Conservation (phyloP, 208 protist genomes). For the Blastocrithidia nonstop region DNA sequence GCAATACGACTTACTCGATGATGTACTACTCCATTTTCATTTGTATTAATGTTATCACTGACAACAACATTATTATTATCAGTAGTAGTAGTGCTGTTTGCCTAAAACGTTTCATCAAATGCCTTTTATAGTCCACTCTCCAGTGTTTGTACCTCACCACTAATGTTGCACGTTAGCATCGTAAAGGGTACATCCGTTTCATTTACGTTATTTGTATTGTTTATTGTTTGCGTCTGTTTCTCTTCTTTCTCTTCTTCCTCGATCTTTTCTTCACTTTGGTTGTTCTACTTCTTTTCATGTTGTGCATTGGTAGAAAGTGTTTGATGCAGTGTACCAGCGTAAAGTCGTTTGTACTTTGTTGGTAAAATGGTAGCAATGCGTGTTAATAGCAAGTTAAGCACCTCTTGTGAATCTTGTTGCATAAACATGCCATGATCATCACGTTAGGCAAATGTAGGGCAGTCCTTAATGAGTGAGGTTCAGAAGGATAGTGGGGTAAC, state of each 20-base stretch:
- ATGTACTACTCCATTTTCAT: too few relatives aligned
- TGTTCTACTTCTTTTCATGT: conserved; percentile 1
- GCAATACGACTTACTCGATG: conserved; percentile 28
- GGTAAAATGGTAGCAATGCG: conserved; percentile 13
- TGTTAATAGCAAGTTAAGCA: conserved; percentile 35
- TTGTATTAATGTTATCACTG: too few relatives aligned
- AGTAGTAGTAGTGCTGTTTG: conserved; percentile 18
- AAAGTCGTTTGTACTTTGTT: conserved; percentile 21
- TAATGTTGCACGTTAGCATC: conserved; percentile 79
- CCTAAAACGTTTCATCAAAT: conserved; percentile 43
- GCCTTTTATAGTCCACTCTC: conserved; percentile 52
- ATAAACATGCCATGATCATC: conserved; percentile 44
- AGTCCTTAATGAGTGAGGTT: conserved; percentile 20
- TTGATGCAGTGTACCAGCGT: conserved; percentile 27
- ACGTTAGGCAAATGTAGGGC: conserved; percentile 47
- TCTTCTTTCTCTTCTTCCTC: too few relatives aligned
- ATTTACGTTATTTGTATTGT: conserved; percentile 12
- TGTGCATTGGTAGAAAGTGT: conserved; percentile 42
- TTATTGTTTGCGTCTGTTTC: conserved; percentile 10
- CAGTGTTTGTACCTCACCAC: conserved; percentile 54
- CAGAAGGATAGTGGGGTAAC: conserved; percentile 33
- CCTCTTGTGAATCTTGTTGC: conserved; percentile 82
- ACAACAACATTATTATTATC: conserved; percentile 27
- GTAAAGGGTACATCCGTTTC: conserved; percentile 34
- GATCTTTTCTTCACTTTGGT: conserved; percentile 1